Evolutionary conservation across 2,329 filamentous ascomycete genomes (phyloP), one percentile per base, ranked within the genome.

Genomic region (Exophiala lecanii-corni): DNA sequence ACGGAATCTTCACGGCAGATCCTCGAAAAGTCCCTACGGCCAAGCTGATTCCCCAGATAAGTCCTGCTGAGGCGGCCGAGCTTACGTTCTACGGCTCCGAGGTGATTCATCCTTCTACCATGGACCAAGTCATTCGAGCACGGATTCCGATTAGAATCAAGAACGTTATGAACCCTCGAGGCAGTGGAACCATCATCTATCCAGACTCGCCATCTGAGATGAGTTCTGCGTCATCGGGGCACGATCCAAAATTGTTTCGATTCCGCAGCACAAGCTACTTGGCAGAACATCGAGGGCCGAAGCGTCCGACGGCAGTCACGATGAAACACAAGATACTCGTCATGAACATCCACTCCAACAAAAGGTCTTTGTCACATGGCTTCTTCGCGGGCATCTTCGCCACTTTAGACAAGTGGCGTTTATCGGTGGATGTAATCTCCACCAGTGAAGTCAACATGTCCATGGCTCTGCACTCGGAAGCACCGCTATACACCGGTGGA

Each of bases 271-370:
- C 65, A 6, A 70, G 72, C 51, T 57, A 74, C 5, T 57, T 76
- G 47, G 50, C 59, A 4, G 66, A 72, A 9, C 76, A 74, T 54
- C 64, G 61, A 57, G 78, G 77, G 43, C 83, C 83, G 10, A 88
- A 84, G 67, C 74, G 85, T 30, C 86, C 86, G 17, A 92, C 86
- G 2, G 86, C 92, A 5, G 91, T 98, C 13, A 98, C 92, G 9
- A 94, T 96, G 71, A 98, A 98, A 72, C 86, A 92, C 67, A 85
- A 89, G 62, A 97, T 98, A 61, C 84, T 91, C 35, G 89, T 98
- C 54, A 87, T 98, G 59, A 98, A 98, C 67, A 88, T 98, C 34
- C 91, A 97, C 73, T 94, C 87, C 41, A 97, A 98, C 72, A 94
- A 94, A 71, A 83, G 91, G 52, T 94, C 91, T 6, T 85, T 95